Percentiles rank a stretch among this genome's conserved stretches.
phyloP scores from a whole-genome alignment of 169 alveolate species.

The Plasmodium knowlesi region DNA sequence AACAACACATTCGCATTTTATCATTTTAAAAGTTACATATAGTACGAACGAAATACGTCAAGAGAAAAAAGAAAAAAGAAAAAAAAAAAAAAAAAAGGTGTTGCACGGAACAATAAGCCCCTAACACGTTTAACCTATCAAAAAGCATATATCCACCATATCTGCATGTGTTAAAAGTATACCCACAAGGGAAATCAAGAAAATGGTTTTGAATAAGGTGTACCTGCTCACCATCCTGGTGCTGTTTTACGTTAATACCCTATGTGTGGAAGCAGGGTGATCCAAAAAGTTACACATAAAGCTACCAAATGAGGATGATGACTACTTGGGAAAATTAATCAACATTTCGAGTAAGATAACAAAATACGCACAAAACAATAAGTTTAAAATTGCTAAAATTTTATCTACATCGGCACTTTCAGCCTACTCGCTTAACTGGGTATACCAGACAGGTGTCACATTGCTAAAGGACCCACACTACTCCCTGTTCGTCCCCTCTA shows the following conservation, averaged over 20 bases:
- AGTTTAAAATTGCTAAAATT: conserved; percentile 20
- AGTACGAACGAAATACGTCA: not conserved
- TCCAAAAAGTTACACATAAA: conserved; percentile 71
- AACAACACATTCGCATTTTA: not conserved
- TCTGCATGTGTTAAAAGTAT: not conserved
- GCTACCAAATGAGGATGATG: conserved; percentile 73
- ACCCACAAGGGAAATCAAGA: not conserved
- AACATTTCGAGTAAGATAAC: conserved; percentile 38
- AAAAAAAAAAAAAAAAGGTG: not conserved
- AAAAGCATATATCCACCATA: not conserved
- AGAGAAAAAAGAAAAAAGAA: not conserved
- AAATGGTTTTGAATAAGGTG: conserved; percentile 36
- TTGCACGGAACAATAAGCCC: not conserved
- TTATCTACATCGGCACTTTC: conserved; percentile 44
- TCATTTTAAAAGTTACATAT: not conserved
- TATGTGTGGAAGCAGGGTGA: conserved; percentile 73
- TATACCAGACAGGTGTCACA: conserved; percentile 67
- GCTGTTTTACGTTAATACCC: conserved; percentile 8
- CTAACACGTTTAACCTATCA: not conserved
- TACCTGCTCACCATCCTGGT: conserved; percentile 14
- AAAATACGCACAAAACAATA: conserved; percentile 36
- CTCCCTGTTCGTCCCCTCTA: conserved; percentile 62
- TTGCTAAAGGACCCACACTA: conserved; percentile 64
- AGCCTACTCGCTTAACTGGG: conserved; percentile 38
- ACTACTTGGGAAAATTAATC: conserved; percentile 70